These are phyloP conservation scores for Calvatia gigantea DNA, from an alignment of 768 basidiomycete species.

Conservation along the genomic window DNA sequence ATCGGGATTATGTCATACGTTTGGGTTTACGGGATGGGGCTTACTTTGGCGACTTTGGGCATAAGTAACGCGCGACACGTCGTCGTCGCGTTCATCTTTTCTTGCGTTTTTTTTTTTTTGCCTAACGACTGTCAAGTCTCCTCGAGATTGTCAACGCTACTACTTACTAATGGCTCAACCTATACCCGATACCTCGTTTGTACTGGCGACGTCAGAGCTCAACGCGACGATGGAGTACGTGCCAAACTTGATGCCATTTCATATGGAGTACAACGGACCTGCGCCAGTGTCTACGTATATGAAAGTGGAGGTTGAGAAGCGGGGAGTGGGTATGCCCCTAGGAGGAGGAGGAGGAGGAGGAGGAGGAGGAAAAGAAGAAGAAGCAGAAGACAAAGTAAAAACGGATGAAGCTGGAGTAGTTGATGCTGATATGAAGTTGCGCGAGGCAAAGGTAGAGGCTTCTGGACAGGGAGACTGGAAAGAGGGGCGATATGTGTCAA, in stretches of 20 bases:
- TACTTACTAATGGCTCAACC: too few relatives aligned
- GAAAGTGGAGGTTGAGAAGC: constrained; percentile 16
- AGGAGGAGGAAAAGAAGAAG: background rate
- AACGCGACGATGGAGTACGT: constrained; percentile 26
- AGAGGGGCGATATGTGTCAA: constrained; percentile 32
- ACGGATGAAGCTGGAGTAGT: constrained; percentile 5
- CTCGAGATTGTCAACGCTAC: too few relatives aligned
- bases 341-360: background rate
- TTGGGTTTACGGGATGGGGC: too few relatives aligned
- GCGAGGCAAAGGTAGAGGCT: too few relatives aligned
- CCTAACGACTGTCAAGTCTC: too few relatives aligned
- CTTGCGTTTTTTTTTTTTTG: too few relatives aligned
- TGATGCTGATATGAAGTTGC: too few relatives aligned
- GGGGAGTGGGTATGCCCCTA: background rate
- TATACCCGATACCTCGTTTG: background rate
- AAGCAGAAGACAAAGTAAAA: too few relatives aligned
- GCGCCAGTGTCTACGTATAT: constrained; percentile 78
- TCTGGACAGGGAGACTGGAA: background rate
- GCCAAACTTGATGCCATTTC: constrained; percentile 83
- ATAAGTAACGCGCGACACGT: background rate
- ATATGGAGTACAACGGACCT: constrained; percentile 64
- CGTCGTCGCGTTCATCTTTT: background rate
- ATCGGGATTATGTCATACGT: background rate
- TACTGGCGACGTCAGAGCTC: constrained; percentile 2
- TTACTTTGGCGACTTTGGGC: too few relatives aligned